A percentile compares a stretch with the other conserved stretches of the same genome.
Conservation (phyloP, 805 yeast species). For the Saccharomycopsis synnaedendra region DNA sequence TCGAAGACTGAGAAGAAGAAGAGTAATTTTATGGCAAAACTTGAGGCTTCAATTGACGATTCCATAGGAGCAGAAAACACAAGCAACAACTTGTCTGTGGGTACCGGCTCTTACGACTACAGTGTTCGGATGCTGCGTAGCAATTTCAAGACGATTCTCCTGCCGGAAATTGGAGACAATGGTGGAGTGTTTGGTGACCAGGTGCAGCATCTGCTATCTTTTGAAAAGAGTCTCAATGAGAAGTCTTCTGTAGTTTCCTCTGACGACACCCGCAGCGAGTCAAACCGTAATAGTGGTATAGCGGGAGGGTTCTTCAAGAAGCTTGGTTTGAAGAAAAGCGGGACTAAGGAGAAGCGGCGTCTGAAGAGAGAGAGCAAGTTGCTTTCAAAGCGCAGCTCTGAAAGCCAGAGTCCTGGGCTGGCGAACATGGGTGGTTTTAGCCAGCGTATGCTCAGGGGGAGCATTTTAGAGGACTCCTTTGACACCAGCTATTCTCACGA, state of each 20-base stretch:
- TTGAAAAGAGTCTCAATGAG: background rate
- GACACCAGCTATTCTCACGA: conserved; percentile 5
- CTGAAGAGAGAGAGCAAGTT: conserved; percentile 4
- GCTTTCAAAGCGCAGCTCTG: background rate
- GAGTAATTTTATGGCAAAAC: conserved; percentile 14
- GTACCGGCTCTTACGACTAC: background rate
- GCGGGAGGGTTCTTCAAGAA: conserved; percentile 15
- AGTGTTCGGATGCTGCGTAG: conserved; percentile 5
- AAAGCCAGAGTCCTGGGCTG: background rate
- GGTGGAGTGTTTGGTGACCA: background rate
- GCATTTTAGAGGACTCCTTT: background rate
- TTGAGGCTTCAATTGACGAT: conserved; percentile 16
- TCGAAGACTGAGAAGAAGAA: conserved; percentile 4
- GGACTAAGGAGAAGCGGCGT: background rate
- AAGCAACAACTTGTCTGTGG: background rate
- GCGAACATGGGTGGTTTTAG: background rate
- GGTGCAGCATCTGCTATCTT: background rate
- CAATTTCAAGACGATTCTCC: conserved; percentile 5
- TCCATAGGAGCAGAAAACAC: conserved; percentile 3
- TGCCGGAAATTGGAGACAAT: background rate
- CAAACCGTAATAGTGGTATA: conserved; percentile 7
- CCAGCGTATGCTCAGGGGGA: background rate
- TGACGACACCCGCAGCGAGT: background rate
- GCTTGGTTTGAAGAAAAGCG: conserved; percentile 12
- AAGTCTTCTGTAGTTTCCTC: background rate